Evolutionary conservation across 2,329 filamentous ascomycete species (phyloP).

Genomic region (Fusarium sp.): DNA sequence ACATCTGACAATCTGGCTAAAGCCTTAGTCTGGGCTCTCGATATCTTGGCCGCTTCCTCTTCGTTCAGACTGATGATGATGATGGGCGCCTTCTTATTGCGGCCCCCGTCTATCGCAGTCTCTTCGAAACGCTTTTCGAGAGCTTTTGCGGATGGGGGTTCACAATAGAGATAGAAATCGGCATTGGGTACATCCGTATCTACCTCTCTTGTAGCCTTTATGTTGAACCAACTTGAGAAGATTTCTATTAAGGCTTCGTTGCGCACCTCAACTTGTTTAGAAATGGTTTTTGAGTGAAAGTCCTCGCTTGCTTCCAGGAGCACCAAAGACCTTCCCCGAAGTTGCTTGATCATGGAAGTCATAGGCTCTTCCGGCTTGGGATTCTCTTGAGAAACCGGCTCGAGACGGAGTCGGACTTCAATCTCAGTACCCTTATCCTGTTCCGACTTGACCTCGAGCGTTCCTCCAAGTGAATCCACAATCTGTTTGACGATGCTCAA

Average conservation of each 20-base stretch:
- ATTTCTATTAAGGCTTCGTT: constrained; percentile 44
- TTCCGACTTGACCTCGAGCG: constrained; percentile 65
- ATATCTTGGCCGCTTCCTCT: constrained; percentile 43
- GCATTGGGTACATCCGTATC: constrained; percentile 3
- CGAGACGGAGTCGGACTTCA: constrained; percentile 56
- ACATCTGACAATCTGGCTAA: constrained; percentile 38
- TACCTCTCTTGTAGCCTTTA: constrained; percentile 39
- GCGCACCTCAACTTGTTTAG: constrained; percentile 35
- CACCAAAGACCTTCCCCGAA: constrained; percentile 27
- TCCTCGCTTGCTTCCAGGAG: constrained; percentile 27
- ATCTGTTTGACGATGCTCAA: constrained; percentile 70
- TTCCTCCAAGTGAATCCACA: constrained; percentile 67
- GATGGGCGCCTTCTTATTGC: constrained; percentile 33
- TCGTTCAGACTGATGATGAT: constrained; percentile 45
- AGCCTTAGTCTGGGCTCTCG: constrained; percentile 32
- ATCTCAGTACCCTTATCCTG: constrained; percentile 65
- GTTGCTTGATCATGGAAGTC: constrained; percentile 8
- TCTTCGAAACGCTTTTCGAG: constrained; percentile 26
- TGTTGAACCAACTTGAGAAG: constrained; percentile 48
- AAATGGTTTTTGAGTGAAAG: not conserved
- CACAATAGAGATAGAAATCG: constrained; percentile 43
- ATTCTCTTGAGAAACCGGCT: constrained; percentile 7
- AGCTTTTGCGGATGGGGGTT: constrained; percentile 33
- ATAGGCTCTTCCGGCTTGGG: constrained; percentile 23
- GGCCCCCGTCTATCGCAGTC: not conserved